Base-by-base conservation (phyloP, 192 early-diverging fungal genomes). In the Kappamyces sp. region DNA sequence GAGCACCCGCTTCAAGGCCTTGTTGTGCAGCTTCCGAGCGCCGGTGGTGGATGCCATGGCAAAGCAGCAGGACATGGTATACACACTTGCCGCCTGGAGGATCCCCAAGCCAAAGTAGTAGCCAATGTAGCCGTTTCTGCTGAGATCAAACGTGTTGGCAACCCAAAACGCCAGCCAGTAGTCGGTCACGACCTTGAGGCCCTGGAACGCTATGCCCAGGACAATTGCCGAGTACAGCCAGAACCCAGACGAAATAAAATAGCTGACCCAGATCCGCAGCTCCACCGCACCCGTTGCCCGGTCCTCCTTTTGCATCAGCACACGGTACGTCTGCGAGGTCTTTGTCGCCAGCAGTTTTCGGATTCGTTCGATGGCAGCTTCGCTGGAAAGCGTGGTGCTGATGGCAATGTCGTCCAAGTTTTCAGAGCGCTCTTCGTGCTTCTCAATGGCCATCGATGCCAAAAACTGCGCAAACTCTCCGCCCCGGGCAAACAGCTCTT, bases 241-340 rank as follows among this genome's bases (percentile, higher is more conserved):
- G 22, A 22, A 22, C 9, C 88, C 88, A 7, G 80, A 74, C 11
- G 80, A 80, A 0, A 63, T 47, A 2, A 81, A 52, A 62, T 96
- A 99, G 12, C 74, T 72, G 22, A 84, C 62, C 79, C 92, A 98
- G 12, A 97, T 86, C 2, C 67, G 50, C 14, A 69, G 76, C 31
- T 76, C 70, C 47, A 98, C 94, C 49, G 78, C 73, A 0, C 96
- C 96, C 5, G 82, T 79, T n/a, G 84, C 88, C 47, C 84, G 79
- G 62, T 90, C 86, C 66, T 99, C 96, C 9, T 90, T 89, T 41
- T 83, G 66, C 47, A 91, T 89, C 37, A 96, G 72, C 62, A 82
- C 78, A 78, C 53, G 72, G 42, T 57, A 68, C 49, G 64, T 62
- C 8, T 42, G 29, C 7, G 12, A 38, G 12, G 79, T 72, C 1